Evolutionary conservation across 164 flowering plant species (phyloP), one percentile per base, ranked within the genome.

Genomic region (Chimonanthus salicifolius): DNA sequence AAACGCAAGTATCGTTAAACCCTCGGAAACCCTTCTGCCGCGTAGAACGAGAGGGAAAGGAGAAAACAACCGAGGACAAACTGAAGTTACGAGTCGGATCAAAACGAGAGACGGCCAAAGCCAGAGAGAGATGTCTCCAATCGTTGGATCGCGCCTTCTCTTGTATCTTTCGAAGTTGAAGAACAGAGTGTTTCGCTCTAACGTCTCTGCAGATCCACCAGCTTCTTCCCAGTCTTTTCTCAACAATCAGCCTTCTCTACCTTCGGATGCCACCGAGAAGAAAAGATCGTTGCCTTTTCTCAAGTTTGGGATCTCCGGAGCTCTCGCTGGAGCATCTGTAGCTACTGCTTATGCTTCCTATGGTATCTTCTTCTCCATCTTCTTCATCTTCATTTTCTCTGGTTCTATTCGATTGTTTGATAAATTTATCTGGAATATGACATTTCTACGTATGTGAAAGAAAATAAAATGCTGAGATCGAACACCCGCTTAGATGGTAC

Each of bases 331-430:
- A 58, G 88, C 80, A 51, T 70, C 83, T 13, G 88, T 80, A 1
- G 66, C 81, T 45, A 85, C 89, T 71, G 89, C 88, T 20, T 91
- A 89, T 66, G 88, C 80, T 11, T 77, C 87, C 7, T 89, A 86
- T 20, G 91, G 97, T 91, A 54, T 4, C 45, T 65, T 67, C 20
- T 33, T 49, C 16, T 50, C 48, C 18, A 49, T 50, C 16, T 18
- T 66, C 60, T 15, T 64, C 15, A 4, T 18, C 58, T 58, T 4
- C 11, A 33, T 63, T 5, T 1, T 63, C 66, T 18, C 66, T 6
- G 8, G 44, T 63, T 20, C 9, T 21, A 3, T 63, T 63, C 4
- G 66, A 63, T 33, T 63, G 44, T 21, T 63, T 54, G 16, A 13
- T 54, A n/a, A 54, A 11, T 13, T 54, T 54, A 4, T n/a, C 44